Evolutionary conservation across 2,329 filamentous ascomycete genomes (phyloP).

Genomic region (Apiospora marii): DNA sequence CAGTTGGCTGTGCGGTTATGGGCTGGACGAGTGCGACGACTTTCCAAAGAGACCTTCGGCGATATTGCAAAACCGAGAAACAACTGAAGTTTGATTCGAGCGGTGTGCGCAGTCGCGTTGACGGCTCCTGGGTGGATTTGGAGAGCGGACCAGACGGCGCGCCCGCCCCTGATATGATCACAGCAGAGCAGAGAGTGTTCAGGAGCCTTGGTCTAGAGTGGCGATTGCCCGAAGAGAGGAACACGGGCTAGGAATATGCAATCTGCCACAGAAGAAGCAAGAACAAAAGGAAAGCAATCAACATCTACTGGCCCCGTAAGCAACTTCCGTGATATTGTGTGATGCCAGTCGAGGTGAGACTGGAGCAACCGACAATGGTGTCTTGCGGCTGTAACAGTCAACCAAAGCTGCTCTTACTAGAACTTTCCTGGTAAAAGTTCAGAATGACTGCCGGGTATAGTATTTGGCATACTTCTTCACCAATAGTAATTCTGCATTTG

Average conservation of each 20-base stretch:
- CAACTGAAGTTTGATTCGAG: slow-evolving; percentile 91
- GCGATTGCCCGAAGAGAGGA: slow-evolving; percentile 71
- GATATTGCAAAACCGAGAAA: slow-evolving; percentile 77
- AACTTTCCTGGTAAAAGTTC: too few species aligned
- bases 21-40: slow-evolving; percentile 92
- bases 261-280: too few species aligned
- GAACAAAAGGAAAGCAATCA: too few species aligned
- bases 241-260: slow-evolving; percentile 60
- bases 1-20: slow-evolving; percentile 84
- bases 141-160: slow-evolving; percentile 60
- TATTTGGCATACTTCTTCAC: not conserved
- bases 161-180: slow-evolving; percentile 68
- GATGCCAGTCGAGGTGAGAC: not conserved
- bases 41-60: slow-evolving; percentile 84
- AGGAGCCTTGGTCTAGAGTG: slow-evolving; percentile 75
- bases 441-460: too few species aligned
- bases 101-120: slow-evolving; percentile 73
- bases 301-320: not conserved
- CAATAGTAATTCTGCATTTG: not conserved
- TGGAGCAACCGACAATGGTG: not conserved
- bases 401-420: too few species aligned
- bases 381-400: too few species aligned
- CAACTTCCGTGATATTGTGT: not conserved
- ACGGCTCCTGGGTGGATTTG: slow-evolving; percentile 73
- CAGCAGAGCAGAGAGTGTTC: slow-evolving; percentile 84